Evolutionary conservation across 2,329 filamentous ascomycete species (phyloP).

Genomic region (Dryadomyces quercivorus): DNA sequence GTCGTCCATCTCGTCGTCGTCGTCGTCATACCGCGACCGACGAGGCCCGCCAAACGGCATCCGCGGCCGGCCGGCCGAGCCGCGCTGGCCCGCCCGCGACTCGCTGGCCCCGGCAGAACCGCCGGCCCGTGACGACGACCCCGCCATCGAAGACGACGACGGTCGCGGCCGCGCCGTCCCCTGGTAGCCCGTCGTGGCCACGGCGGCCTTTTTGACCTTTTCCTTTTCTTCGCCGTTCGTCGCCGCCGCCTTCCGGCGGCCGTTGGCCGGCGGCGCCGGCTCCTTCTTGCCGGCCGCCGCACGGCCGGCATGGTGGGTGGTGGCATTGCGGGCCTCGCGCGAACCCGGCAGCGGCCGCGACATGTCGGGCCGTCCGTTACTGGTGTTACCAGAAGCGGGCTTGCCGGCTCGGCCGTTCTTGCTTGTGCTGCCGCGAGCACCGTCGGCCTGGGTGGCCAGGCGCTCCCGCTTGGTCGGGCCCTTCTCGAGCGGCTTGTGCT

Average conservation of each 20-base stretch:
- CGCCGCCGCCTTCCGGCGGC: constrained; percentile 16
- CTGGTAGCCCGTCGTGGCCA: constrained; percentile 52
- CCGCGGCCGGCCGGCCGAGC: constrained; percentile 1
- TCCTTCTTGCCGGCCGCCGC: too few species aligned
- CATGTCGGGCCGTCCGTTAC: not conserved
- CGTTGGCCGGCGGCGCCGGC: not conserved
- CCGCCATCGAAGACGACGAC: constrained; percentile 23
- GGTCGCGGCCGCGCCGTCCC: constrained; percentile 51
- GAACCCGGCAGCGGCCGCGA: not conserved
- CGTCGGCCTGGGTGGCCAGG: constrained; percentile 31
- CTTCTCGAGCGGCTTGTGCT: constrained; percentile 62
- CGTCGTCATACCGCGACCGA: constrained; percentile 42
- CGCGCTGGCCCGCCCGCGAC: not conserved
- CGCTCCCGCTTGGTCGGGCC: constrained; percentile 43
- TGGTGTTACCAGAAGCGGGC: not conserved
- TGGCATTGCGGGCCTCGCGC: not conserved
- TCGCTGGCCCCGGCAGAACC: not conserved
- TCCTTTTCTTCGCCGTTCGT: constrained; percentile 37
- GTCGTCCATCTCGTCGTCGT: constrained; percentile 47
- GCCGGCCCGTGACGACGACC: not conserved
- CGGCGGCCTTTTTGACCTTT: constrained; percentile 37
- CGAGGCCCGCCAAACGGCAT: constrained; percentile 11
- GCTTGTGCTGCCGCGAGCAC: constrained; percentile 15
- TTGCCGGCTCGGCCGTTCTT: not conserved
- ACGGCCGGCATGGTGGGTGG: too few species aligned